Evolutionary conservation across 495 filamentous ascomycete species (phyloP), one percentile per base, ranked within the genome.

Genomic region (Penicillium pulvis): DNA sequence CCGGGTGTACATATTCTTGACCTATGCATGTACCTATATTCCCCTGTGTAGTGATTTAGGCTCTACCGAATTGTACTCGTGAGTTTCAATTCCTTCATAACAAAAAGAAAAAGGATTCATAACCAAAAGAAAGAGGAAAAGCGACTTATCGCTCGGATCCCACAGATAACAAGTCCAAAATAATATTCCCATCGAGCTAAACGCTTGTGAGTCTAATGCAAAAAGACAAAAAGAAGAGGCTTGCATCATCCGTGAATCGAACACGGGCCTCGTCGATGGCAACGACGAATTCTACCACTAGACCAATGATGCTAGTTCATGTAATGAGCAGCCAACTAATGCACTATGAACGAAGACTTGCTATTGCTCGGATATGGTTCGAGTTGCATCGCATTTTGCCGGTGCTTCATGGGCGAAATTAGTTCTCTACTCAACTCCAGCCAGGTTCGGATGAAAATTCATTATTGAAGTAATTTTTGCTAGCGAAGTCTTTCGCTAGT

Each of bases 201-300:
- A 23, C 20, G 55, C 28, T 17, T 23, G 57, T 19, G 20, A 11
- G 47, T 58, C 23, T 53, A 52, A 45, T 53, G 51, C 19, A 41
- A 60, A 52, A 56, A 39, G 24, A 51, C 23, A 47, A 64, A 66
- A 62, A 59, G n/a, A 44, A 53, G 49, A 23, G 17, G 5, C 3
- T 19, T 80, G 79, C 79, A 79, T 79, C 75, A 79, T 77, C 77
- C 77, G 79, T 75, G 79, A 81, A 80, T 81, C 79, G 79, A 81
- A 81, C 79, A 76, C 79, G 78, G 77, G 79, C 75, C 79, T 80
- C 79, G 70, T 81, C 79, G 79, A 81, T 81, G 78, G 79, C 78
- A 81, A 80, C 79, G 79, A 81, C 70, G 79, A 80, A 81, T 81
- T 81, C 76, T 81, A 81, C 79, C 79, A 81, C 78, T 81, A 81